Percentiles rank a stretch among this genome's conserved stretches.
phyloP scores from a whole-genome alignment of 345 rosid species.

The Populus simonii region DNA sequence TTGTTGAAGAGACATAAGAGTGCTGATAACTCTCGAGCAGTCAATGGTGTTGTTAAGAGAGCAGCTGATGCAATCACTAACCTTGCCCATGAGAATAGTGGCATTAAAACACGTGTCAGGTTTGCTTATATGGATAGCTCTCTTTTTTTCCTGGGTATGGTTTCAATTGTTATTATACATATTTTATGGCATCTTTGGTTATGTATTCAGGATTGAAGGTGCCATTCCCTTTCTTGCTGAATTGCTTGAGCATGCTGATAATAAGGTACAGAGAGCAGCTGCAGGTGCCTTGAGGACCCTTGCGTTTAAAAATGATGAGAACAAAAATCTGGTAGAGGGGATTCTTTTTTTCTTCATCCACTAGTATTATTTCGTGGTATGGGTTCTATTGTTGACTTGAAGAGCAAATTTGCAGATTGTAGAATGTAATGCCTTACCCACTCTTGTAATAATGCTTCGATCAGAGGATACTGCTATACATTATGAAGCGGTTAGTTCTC shows the following conservation, averaged over 20 bases:
- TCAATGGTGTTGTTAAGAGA: constrained; percentile 51
- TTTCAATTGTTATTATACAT: neutral
- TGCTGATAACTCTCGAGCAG: constrained; percentile 22
- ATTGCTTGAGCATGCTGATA: constrained; percentile 49
- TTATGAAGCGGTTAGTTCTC: constrained; percentile 61
- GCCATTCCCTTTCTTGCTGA: constrained; percentile 74
- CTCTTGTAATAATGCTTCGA: constrained; percentile 60
- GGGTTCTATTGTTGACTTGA: constrained; percentile 10
- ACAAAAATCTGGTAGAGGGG: constrained; percentile 52
- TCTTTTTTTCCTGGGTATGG: neutral
- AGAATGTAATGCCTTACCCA: constrained; percentile 58
- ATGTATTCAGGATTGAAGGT: constrained; percentile 52
- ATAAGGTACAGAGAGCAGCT: constrained; percentile 73
- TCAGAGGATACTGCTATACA: constrained; percentile 62
- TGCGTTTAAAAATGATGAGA: constrained; percentile 72
- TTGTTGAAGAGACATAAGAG: constrained; percentile 46
- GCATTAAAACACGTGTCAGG: constrained; percentile 66
- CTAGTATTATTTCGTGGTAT: neutral
- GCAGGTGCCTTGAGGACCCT: constrained; percentile 75
- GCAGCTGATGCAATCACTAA: constrained; percentile 75
- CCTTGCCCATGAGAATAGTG: constrained; percentile 70
- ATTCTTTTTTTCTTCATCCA: neutral
- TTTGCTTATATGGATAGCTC: constrained; percentile 4
- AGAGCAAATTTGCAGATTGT: constrained; percentile 56
- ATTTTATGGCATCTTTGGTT: constrained; percentile 7